These are phyloP conservation scores for Rhamnella rubrinervis DNA, from an alignment of 331 rosid species.

Conservation along the genomic window DNA sequence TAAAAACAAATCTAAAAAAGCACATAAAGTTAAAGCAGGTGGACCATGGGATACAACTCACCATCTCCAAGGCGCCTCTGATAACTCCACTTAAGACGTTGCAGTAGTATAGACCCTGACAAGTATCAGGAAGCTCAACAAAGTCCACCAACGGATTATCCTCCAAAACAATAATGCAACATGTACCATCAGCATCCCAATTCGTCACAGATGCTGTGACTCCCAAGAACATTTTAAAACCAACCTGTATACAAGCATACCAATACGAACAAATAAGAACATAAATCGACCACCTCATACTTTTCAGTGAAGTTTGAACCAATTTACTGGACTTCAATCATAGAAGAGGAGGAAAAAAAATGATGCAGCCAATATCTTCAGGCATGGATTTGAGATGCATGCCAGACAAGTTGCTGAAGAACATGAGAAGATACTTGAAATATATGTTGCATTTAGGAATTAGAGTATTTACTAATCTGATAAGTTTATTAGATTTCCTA, in stretches of 20 bases:
- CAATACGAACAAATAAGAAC: conserved; percentile 5
- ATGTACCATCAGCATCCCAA: conserved; percentile 96
- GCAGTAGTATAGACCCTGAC: conserved; percentile 94
- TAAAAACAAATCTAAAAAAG: not conserved
- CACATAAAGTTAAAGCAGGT: not conserved
- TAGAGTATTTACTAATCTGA: too few species aligned
- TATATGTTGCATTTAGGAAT: too few species aligned
- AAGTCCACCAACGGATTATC: conserved; percentile 96
- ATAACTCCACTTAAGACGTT: conserved; percentile 91
- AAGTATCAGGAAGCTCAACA: conserved; percentile 95
- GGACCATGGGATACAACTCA: conserved; percentile 33
- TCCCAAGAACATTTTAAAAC: conserved; percentile 94
- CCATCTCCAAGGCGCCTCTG: conserved; percentile 98
- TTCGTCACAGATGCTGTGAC: conserved; percentile 88
- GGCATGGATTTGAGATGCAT: not conserved
- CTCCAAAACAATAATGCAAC: conserved; percentile 90
- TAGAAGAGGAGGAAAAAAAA: not conserved
- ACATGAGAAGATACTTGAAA: too few species aligned
- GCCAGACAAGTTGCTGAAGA: not conserved
- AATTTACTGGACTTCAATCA: not conserved
- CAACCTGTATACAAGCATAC: conserved; percentile 56
- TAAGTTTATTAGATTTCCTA: too few species aligned
- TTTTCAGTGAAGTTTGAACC: not conserved
- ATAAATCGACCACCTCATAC: conserved; percentile 1
- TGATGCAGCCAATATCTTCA: not conserved